Evolutionary conservation across 768 basidiomycete genomes (phyloP).

Genomic region (Amanita subjunquillea): DNA sequence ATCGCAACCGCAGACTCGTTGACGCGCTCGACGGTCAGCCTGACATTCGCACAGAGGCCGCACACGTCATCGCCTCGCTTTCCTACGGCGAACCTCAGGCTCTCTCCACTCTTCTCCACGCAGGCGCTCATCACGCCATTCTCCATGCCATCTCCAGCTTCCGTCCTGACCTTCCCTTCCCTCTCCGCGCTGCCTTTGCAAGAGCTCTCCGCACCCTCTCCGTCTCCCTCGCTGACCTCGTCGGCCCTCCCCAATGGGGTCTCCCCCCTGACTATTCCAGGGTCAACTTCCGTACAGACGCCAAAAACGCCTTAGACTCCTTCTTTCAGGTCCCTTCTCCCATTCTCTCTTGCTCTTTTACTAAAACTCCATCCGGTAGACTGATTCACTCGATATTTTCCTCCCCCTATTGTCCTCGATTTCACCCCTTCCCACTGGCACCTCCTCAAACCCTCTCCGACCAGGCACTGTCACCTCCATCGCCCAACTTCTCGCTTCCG

Average conservation of each 20-base stretch:
- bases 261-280: conserved; percentile 34
- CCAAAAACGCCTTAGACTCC: conserved; percentile 45
- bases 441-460: conserved; percentile 7
- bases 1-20: conserved; percentile 36
- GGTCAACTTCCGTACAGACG: conserved; percentile 29
- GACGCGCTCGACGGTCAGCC: conserved; percentile 41
- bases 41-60: conserved; percentile 59
- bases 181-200: conserved; percentile 46
- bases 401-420: conserved; percentile 48
- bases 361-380: conserved; percentile 19
- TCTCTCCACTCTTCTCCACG: conserved; percentile 44
- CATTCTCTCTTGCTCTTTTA: neutral
- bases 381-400: conserved; percentile 53
- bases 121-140: conserved; percentile 49
- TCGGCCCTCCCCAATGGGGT: conserved; percentile 64
- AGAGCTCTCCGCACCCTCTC: conserved; percentile 55
- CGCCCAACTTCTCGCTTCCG: conserved; percentile 46
- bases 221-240: conserved; percentile 50
- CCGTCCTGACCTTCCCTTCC: conserved; percentile 21
- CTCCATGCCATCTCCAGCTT: conserved; percentile 51
- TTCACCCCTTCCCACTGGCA: conserved; percentile 11
- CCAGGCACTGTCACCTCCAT: conserved; percentile 26
- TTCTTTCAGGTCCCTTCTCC: conserved; percentile 43
- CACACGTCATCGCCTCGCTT: conserved; percentile 65
- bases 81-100: conserved; percentile 49